These are phyloP conservation scores for Monilinia vaccinii-corymbosi DNA, from an alignment of 2,329 filamentous ascomycete species.

Conservation along the genomic window DNA sequence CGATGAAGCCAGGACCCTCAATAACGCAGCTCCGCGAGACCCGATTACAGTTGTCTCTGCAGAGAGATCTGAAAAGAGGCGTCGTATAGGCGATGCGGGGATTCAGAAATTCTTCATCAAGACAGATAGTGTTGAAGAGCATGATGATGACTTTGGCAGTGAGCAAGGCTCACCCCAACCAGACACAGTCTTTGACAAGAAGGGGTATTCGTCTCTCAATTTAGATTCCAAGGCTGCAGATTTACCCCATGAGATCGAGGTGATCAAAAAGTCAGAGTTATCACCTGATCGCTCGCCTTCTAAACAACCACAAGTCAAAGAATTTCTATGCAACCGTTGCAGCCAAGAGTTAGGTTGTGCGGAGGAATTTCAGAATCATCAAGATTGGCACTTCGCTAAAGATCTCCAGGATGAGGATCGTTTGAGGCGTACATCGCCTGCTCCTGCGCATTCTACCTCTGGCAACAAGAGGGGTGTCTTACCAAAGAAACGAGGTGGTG, in stretches of 20 bases:
- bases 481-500: constrained; percentile 21
- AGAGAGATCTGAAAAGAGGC: constrained; percentile 27
- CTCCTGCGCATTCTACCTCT: constrained; percentile 20
- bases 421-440: neutral
- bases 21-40: constrained; percentile 23
- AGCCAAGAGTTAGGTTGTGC: constrained; percentile 46
- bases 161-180: constrained; percentile 18
- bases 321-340: constrained; percentile 55
- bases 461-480: constrained; percentile 25
- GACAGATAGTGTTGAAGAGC: constrained; percentile 22
- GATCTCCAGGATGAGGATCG: constrained; percentile 55
- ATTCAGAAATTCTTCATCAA: constrained; percentile 28
- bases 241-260: constrained; percentile 20
- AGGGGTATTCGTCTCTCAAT: constrained; percentile 1
- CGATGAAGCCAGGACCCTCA: constrained; percentile 51
- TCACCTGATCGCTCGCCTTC: constrained; percentile 22
- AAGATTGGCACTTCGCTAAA: constrained; percentile 92
- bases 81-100: constrained; percentile 22
- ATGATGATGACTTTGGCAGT: constrained; percentile 25
- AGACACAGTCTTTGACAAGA: constrained; percentile 14
- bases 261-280: constrained; percentile 24
- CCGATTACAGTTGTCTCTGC: constrained; percentile 10
- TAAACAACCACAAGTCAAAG: constrained; percentile 31
- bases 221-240: constrained; percentile 10
- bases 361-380: constrained; percentile 62